Conservation (phyloP, 2,329 filamentous ascomycete genomes). For the Diaporthe vaccinii region DNA sequence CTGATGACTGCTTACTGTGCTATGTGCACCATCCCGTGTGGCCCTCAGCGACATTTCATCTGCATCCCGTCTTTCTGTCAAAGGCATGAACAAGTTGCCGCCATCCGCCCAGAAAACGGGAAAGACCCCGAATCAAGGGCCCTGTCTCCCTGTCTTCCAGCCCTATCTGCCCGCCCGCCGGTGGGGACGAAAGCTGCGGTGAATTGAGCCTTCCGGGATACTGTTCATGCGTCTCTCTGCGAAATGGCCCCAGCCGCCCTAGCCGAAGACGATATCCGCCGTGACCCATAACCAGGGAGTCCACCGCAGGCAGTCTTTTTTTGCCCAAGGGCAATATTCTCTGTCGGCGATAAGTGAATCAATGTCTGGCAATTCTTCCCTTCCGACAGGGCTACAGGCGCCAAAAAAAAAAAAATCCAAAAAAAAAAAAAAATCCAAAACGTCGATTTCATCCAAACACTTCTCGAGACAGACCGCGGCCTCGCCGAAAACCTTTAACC, state of each 20-base stretch:
- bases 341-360: background rate
- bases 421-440: slow-evolving; percentile 15
- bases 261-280: background rate
- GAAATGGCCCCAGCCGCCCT: slow-evolving; percentile 3
- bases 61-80: background rate
- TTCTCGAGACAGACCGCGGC: slow-evolving; percentile 22
- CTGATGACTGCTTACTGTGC: slow-evolving; percentile 20
- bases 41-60: background rate
- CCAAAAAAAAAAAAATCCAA: background rate
- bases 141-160: background rate
- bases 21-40: background rate
- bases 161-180: slow-evolving; percentile 4
- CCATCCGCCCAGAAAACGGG: slow-evolving; percentile 12
- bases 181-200: slow-evolving; percentile 29
- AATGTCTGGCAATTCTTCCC: background rate
- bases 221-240: slow-evolving; percentile 13
- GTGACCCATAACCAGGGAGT: background rate
- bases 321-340: background rate
- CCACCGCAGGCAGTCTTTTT: background rate
- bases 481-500: slow-evolving; percentile 20
- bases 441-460: slow-evolving; percentile 29
- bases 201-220: slow-evolving; percentile 17
- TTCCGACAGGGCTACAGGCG: slow-evolving; percentile 1
- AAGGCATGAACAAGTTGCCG: slow-evolving; percentile 9
- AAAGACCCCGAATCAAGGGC: slow-evolving; percentile 21